Evolutionary conservation across 805 yeast genomes (phyloP), one percentile per base, ranked within the genome.

Genomic region (Spathaspora gorwiae): DNA sequence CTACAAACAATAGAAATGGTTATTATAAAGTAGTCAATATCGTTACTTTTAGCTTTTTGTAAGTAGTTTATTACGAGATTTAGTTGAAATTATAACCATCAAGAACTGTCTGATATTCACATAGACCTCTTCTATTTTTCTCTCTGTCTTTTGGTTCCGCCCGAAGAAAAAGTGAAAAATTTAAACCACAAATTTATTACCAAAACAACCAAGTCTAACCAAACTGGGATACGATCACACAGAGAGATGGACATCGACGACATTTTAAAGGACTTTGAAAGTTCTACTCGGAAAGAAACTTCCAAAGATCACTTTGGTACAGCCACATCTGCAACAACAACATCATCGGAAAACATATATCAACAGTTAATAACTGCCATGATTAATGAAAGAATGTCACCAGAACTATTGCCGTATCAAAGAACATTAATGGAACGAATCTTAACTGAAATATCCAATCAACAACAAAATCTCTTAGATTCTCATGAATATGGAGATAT

Each of bases 381-480:
- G 97, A 66, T 85, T 29, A 78, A 84, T 43, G 99, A 94, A 60
- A 74, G 96, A 44, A 81, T 81, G 74, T 72, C 94, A 1, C 98
- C 97, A 0, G 96, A 88, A 47, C 65, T 94, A n/a, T 66, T 92
- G 38, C 87, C 84, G 1, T 92, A 85, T 59, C 82, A 88, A 47
- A 74, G 73, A 12, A 71, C 65, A 3, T 67, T 90, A 33, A 62
- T 94, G 54, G 75, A 75, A 4, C 62, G 81, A 33, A 74, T 87
- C 19, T 61, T 88, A 46, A 65, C 62, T 1, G 73, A 87, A 50
- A 68, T 90, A 27, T 78, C 85, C 44, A 70, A 70, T 39, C 90
- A 88, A 62, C 80, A 89, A 46, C 95, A 86, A 52, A 75, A 77
- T 45, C 81, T 92, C 34, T 73, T 80, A 42, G 87, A 88, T 53